These are phyloP conservation scores for Boletus hoseneyae DNA, from an alignment of 1,284 basidiomycete genomes.

Conservation along the genomic window DNA sequence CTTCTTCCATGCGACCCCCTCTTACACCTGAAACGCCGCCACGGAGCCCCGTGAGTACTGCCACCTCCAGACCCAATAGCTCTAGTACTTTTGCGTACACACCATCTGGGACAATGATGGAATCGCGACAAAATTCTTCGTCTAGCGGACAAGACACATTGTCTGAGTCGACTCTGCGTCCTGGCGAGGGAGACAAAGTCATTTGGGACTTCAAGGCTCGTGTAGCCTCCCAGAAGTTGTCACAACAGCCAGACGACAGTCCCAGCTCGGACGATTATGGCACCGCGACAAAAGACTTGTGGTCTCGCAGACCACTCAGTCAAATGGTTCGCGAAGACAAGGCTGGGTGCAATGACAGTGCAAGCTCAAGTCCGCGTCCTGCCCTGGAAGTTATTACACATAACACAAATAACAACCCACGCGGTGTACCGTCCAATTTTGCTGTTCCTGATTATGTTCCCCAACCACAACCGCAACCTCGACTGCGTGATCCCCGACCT, in stretches of 20 bases:
- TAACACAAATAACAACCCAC: slow-evolving; percentile 18
- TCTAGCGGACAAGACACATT: slow-evolving; percentile 33
- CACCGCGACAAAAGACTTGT: slow-evolving; percentile 30
- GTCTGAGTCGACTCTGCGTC: slow-evolving; percentile 32
- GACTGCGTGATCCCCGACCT: slow-evolving; percentile 20
- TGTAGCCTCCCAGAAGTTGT: slow-evolving; percentile 17
- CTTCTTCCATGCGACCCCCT: slow-evolving; percentile 18
- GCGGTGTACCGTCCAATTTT: slow-evolving; percentile 18
- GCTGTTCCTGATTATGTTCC: slow-evolving; percentile 19
- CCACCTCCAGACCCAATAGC: slow-evolving; percentile 38
- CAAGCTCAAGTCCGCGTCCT: slow-evolving; percentile 26
- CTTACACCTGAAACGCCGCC: slow-evolving; percentile 42
- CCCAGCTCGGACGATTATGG: slow-evolving; percentile 29
- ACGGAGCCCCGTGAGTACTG: slow-evolving; percentile 54
- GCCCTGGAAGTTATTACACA: slow-evolving; percentile 32
- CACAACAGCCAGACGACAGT: slow-evolving; percentile 24
- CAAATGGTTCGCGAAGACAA: slow-evolving; percentile 27
- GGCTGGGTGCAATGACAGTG: slow-evolving; percentile 11
- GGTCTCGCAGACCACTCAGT: slow-evolving; percentile 33
- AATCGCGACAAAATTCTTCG: slow-evolving; percentile 29
- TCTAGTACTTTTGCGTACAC: slow-evolving; percentile 24
- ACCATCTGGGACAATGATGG: slow-evolving; percentile 24
- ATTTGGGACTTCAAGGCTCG: slow-evolving; percentile 30
- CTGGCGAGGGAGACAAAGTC: slow-evolving; percentile 31
- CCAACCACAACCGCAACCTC: slow-evolving; percentile 22